phyloP scores from a whole-genome alignment of 257 asterid genomes.

The Solanum etuberosum region DNA sequence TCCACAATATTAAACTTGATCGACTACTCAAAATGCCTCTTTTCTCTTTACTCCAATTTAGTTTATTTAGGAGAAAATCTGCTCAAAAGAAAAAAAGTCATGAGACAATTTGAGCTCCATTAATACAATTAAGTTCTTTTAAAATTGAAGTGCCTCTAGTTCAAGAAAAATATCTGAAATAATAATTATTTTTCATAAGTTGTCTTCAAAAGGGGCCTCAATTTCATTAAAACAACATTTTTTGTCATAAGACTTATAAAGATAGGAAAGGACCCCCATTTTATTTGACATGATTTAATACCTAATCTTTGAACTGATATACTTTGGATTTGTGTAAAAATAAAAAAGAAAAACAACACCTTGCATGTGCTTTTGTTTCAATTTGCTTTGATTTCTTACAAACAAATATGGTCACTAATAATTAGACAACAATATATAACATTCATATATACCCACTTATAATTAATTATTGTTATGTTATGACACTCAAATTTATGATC shows the following conservation, averaged over 20 bases:
- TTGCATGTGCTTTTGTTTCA: constrained; percentile 2
- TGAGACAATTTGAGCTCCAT: not conserved
- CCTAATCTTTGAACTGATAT: not conserved
- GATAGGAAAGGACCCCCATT: not conserved
- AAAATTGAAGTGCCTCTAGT: not conserved
- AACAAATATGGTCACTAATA: not conserved
- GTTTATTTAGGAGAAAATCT: not conserved
- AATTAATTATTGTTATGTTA: not conserved
- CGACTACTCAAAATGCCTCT: too few species aligned
- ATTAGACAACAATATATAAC: not conserved
- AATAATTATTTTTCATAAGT: not conserved
- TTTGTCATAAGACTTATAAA: not conserved
- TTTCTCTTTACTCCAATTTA: too few species aligned
- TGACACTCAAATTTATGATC: not conserved
- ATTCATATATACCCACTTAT: not conserved
- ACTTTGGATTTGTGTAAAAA: not conserved
- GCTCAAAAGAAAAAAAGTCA: not conserved
- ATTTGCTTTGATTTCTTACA: not conserved
- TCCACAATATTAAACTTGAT: not conserved
- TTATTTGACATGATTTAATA: not conserved
- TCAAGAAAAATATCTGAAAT: not conserved
- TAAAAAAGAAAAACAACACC: not conserved
- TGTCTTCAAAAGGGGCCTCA: not conserved
- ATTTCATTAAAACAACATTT: not conserved
- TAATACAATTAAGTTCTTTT: not conserved